Evolutionary conservation across 176 grass and related monocot species (phyloP).

Genomic region (Aegilops speltoides): DNA sequence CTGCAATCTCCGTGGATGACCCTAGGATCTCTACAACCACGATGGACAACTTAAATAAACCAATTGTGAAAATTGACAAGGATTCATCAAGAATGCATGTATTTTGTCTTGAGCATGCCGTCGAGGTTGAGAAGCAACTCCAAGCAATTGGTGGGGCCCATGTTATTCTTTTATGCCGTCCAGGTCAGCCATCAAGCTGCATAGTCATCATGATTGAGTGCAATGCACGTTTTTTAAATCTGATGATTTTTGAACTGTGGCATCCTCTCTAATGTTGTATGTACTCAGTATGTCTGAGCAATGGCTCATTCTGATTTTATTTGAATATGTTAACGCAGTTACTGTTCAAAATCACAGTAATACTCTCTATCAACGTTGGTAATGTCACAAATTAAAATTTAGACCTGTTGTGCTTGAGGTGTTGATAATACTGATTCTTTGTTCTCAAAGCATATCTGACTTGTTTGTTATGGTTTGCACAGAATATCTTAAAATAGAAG

Average conservation of each 20-base stretch:
- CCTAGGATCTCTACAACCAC: slow-evolving; percentile 20
- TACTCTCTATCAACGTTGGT: slow-evolving; percentile 12
- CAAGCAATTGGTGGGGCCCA: slow-evolving; percentile 63
- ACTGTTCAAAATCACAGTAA: background rate
- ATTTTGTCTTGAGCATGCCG: slow-evolving; percentile 96
- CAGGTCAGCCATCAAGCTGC: slow-evolving; percentile 52
- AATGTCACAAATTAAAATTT: slow-evolving; percentile 17
- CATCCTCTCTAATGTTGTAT: slow-evolving; percentile 1
- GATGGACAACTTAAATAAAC: slow-evolving; percentile 28
- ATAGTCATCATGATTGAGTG: slow-evolving; percentile 11
- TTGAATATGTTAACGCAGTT: slow-evolving; percentile 8
- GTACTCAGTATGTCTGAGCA: background rate
- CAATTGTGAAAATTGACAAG: slow-evolving; percentile 57
- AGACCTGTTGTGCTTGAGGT: slow-evolving; percentile 15
- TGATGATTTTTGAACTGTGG: background rate
- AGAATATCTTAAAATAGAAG: slow-evolving; percentile 95
- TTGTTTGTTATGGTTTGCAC: slow-evolving; percentile 44
- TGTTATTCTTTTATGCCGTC: slow-evolving; percentile 83
- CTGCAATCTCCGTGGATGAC: slow-evolving; percentile 18
- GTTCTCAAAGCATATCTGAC: slow-evolving; percentile 28
- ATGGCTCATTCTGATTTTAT: background rate
- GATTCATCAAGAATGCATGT: slow-evolving; percentile 97
- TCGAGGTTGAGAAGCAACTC: slow-evolving; percentile 84
- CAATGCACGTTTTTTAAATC: background rate
- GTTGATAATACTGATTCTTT: slow-evolving; percentile 9